Base-by-base conservation (phyloP, 2,329 filamentous ascomycete genomes). In the Cladosporium halotolerans region DNA sequence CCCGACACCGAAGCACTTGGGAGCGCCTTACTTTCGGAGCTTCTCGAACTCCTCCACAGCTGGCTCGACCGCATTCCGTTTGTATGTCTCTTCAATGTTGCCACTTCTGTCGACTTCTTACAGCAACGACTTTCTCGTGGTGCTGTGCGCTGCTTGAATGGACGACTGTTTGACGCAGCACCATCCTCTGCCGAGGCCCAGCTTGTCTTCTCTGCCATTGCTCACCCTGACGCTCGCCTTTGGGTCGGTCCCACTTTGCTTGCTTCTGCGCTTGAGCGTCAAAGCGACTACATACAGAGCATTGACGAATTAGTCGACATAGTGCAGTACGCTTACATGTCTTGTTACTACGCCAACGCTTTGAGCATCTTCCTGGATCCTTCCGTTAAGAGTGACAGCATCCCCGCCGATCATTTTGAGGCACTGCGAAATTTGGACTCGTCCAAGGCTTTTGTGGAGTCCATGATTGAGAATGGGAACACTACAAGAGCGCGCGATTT, bases 1-100 rank as follows among this genome's bases (percentile, higher is more conserved):
- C 85, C 90, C 66, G 88, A 93, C 63, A 89, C 86, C 57, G 89
- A 93, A 69, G 88, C 85, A 0, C 91, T 93, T 64, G 88, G 91
- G 61, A 81, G 81, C 44, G 73, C 73, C 31, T 70, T 93, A n/a
- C 72, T 95, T 10, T 83, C 83, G 1, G 87, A 92, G 54, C 65
- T 89, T 34, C 78, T 92, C 43, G 75, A 78, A 36, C 76, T 91
- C 4, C 77, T 92, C 55, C 79, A 79, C 57, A 80, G 78, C 39
- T 93, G 88, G 86, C 78, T 81, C 8, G 81, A 87, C 59, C 84
- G 86, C 19, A 86, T 93, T 44, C 85, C 85, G 0, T 90, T 93
- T 58, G 81, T 86, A 1, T 74, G 90, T 1, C 73, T 95, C 1
- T 88, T 93, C 62, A 88, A 88, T 40, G 80, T 95, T 52, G 88